These are phyloP conservation scores for Aspergillus novofumigatus DNA, from an alignment of 2,329 filamentous ascomycete species.

Conservation along the genomic window DNA sequence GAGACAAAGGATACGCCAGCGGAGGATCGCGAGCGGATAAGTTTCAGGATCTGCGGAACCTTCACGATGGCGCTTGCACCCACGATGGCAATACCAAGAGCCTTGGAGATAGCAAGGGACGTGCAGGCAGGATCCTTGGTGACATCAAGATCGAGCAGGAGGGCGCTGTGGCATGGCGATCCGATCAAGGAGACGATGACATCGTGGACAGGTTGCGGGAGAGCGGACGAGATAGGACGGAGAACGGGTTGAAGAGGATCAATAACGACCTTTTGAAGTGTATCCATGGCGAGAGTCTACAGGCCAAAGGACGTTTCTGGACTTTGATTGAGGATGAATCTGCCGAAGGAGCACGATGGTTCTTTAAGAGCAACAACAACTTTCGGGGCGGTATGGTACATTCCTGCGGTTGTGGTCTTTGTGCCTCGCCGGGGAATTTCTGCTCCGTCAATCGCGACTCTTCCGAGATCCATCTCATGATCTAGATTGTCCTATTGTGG, in stretches of 20 bases:
- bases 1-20: slow-evolving; percentile 83
- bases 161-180: slow-evolving; percentile 74
- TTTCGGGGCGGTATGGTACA: neutral
- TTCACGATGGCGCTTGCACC: slow-evolving; percentile 88
- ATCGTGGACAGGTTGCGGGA: slow-evolving; percentile 71
- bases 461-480: neutral
- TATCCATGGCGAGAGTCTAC: slow-evolving; percentile 32
- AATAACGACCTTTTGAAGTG: slow-evolving; percentile 38
- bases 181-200: slow-evolving; percentile 77
- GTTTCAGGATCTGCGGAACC: slow-evolving; percentile 93
- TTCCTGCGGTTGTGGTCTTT: slow-evolving; percentile 28
- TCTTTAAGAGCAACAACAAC: neutral
- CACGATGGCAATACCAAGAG: slow-evolving; percentile 88
- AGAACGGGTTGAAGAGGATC: slow-evolving; percentile 48
- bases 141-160: slow-evolving; percentile 78
- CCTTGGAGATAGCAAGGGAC: slow-evolving; percentile 88
- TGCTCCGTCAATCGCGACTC: slow-evolving; percentile 9
- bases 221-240: slow-evolving; percentile 65
- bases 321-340: neutral
- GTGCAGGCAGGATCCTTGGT: slow-evolving; percentile 72
- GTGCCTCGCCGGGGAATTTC: slow-evolving; percentile 24
- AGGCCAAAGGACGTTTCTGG: neutral
- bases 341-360: neutral
- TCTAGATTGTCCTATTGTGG: slow-evolving; percentile 1
- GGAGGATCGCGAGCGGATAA: slow-evolving; percentile 73